Base-by-base conservation (phyloP, 2,329 filamentous ascomycete genomes). In the Aurifilum marmelostoma region DNA sequence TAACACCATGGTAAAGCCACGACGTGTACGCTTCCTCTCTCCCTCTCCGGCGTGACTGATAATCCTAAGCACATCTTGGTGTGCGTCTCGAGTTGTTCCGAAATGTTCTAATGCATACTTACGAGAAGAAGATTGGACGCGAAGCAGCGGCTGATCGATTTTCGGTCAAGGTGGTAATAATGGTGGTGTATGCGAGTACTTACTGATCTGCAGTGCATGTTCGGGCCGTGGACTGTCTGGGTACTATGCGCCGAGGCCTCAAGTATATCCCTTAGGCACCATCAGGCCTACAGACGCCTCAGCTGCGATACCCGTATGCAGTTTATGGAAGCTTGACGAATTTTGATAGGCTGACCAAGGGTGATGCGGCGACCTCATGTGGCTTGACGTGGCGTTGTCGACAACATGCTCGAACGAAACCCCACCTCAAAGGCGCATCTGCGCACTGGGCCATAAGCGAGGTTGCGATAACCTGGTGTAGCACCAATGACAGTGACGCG, bases 401-500 rank as follows among this genome's bases (percentile, higher is more conserved):
- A 21, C 11, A 32, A 18, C 18, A 47, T 47, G 43, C 43, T 9
- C 7, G n/a, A 37, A 65, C 47, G n/a, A n/a, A n/a, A 4, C 27
- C 63, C 29, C 47, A 2, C 43, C 21, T 21, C 21, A n/a, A 39
- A 11, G 12, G 11, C 14, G 47, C 18, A 27, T 21, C 34, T 65
- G 50, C 63, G 50, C 63, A n/a, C 14, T 65, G 12, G 21, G 50
- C n/a, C 47, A 65, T 56, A 56, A 56, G 29, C 47, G 37, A 27
- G n/a, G 24, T 56, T 56, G 63, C 21, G 50, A 21, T 37, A 41
- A 21, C n/a, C 21, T 37, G 39, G 56, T 54, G 52, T 52, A 47
- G 32, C 27, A n/a, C 47, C 11, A 16, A 21, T 61, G 56, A 66
- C 65, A 32, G 21, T 66, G 65, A 66, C 65, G 65, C 65, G 54